Base-by-base conservation (phyloP, 257 asterid species). In the Nicotiana benthamiana region DNA sequence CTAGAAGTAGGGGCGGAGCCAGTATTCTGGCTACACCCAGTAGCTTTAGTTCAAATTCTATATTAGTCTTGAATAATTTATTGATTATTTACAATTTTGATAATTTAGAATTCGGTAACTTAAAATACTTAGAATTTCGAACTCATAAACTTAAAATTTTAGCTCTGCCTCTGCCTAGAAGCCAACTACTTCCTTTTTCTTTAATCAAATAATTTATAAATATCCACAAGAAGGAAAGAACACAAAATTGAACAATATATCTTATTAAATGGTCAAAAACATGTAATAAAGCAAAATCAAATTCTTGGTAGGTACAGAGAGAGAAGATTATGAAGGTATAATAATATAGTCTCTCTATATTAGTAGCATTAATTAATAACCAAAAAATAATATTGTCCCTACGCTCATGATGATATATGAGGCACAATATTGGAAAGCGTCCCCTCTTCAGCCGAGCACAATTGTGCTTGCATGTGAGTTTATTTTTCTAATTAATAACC, bases 391-490 rank as follows among this genome's bases (percentile, higher is more conserved):
- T 30, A 79, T 36, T 56, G 87, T 80, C 85, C 91, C 89, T 68
- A 86, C 75, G 64, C 78, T 82, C 77, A 90, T 91, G 83, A 91
- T 90, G 86, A 85, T 80, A 64, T 85, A 40, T 16, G 86, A 80
- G 91, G 86, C 80, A 77, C 74, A 77, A 56, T 84, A 40, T 40
- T 40, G 81, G 80, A 57, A 60, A 26, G 53, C 20, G 74, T 61
- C 68, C 80, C 52, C 52, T 72, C 16, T 40, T 48, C 34, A 48
- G 20, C 2, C 18, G 32, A 17, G 20, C 54, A 59, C 77, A n/a
- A 43, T 85, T 88, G 90, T 90, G 92, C 89, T 79, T 84, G 86
- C 94, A 86, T 89, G 89, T 85, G 89, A 79, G 68, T 72, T 59
- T 5, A 40, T 40, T 26, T 59, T 18, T 77, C 30, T 43, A 52